Conservation (phyloP, 116 monocot species). For the Trichopus zeylanicus region DNA sequence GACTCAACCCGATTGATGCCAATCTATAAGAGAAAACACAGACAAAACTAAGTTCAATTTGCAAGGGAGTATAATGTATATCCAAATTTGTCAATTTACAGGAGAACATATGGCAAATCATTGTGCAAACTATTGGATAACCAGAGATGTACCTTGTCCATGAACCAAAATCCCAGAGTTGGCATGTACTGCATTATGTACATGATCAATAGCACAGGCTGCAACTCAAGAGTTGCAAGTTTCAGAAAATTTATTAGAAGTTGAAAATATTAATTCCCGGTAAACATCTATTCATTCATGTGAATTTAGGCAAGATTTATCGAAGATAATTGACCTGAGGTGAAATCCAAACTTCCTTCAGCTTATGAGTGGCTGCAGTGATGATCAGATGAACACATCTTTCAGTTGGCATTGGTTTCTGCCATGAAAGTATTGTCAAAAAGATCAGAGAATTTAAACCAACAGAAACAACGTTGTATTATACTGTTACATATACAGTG, state of each 20-base stretch:
- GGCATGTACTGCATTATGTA: not conserved
- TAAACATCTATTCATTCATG: not conserved
- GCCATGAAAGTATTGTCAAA: no score
- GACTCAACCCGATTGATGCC: not conserved
- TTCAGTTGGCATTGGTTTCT: not conserved
- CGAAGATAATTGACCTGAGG: not conserved
- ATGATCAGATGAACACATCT: constrained; percentile 1
- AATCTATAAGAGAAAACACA: constrained; percentile 2
- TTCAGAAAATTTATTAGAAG: not conserved
- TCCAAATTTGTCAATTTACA: no score
- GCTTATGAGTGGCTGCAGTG: not conserved
- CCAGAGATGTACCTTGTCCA: not conserved
- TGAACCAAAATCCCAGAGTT: not conserved
- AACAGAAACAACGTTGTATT: no score
- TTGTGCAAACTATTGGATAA: no score
- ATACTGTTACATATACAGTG: no score
- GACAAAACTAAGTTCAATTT: no score
- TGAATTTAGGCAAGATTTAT: not conserved
- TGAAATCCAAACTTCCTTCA: constrained; percentile 1
- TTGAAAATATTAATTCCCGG: not conserved
- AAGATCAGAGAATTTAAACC: no score
- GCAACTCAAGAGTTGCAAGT: not conserved
- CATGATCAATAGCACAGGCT: not conserved
- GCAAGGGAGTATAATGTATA: no score
- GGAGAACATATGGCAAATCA: no score